A percentile compares a stretch with the other conserved stretches of the same genome.
Evolutionary conservation across 1,284 basidiomycete genomes (phyloP).

Genomic region (Cutaneotrichosporon sp.): DNA sequence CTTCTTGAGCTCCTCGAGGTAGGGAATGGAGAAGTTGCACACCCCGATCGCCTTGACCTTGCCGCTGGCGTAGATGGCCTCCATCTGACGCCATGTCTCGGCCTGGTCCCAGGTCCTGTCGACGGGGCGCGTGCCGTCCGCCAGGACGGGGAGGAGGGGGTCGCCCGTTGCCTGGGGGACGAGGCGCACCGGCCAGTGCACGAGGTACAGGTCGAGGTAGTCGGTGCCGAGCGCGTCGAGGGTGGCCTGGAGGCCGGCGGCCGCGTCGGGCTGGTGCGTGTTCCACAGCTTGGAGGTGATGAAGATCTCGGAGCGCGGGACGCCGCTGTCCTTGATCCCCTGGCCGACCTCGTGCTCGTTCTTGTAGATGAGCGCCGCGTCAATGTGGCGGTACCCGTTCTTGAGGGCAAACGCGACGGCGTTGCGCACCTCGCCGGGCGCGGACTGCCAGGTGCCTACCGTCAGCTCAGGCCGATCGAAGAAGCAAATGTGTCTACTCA

Average conservation of each 20-base stretch:
- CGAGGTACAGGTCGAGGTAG: slow-evolving; percentile 54
- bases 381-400: slow-evolving; percentile 68
- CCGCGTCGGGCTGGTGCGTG: slow-evolving; percentile 60
- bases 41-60: slow-evolving; percentile 55
- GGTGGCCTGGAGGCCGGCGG: slow-evolving; percentile 60
- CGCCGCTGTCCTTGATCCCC: slow-evolving; percentile 60
- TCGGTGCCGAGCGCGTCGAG: slow-evolving; percentile 61
- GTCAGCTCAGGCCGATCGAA: neutral
- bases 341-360: slow-evolving; percentile 66
- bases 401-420: slow-evolving; percentile 59
- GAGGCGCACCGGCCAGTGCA: slow-evolving; percentile 59
- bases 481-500: neutral
- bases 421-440: slow-evolving; percentile 8
- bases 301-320: slow-evolving; percentile 63
- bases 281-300: slow-evolving; percentile 66
- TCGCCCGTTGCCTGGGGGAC: slow-evolving; percentile 64
- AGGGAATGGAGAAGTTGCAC: slow-evolving; percentile 55
- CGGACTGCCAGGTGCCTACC: slow-evolving; percentile 10
- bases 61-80: slow-evolving; percentile 53
- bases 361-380: slow-evolving; percentile 59
- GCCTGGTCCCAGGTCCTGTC: slow-evolving; percentile 56
- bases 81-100: slow-evolving; percentile 53
- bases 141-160: slow-evolving; percentile 68
- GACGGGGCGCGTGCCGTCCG: slow-evolving; percentile 69
- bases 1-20: slow-evolving; percentile 56